Conservation (phyloP, 768 basidiomycete species). For the Strobilomyces dryophilus region DNA sequence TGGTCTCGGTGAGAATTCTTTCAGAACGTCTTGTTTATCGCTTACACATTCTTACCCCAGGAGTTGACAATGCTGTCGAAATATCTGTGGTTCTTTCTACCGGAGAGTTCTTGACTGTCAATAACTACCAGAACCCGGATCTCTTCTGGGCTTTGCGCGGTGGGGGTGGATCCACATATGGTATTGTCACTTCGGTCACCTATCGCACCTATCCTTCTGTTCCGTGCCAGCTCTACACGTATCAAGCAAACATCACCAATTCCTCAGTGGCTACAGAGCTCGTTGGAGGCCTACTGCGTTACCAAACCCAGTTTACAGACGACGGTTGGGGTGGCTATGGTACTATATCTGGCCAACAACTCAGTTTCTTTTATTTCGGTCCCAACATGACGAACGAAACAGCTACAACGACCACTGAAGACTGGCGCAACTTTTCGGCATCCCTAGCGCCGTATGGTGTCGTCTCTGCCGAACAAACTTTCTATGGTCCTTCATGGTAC, state of each 20-base stretch:
- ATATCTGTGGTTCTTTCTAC: constrained; percentile 42
- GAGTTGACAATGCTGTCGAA: constrained; percentile 47
- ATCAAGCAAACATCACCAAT: neutral
- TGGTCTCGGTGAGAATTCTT: constrained; percentile 39
- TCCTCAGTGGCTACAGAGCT: neutral
- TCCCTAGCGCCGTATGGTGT: constrained; percentile 10
- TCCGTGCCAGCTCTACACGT: neutral
- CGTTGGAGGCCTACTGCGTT: neutral
- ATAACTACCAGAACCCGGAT: constrained; percentile 39
- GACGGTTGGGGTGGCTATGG: neutral
- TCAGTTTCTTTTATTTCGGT: neutral
- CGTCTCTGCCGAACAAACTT: neutral
- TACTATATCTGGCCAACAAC: neutral
- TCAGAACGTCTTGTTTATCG: neutral
- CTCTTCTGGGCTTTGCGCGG: constrained; percentile 44
- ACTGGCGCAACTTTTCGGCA: constrained; percentile 28
- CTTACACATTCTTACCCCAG: constrained; percentile 7
- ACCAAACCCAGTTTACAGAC: no score
- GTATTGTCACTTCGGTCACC: neutral
- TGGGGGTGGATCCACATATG: neutral
- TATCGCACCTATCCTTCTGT: neutral
- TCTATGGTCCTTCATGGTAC: neutral
- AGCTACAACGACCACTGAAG: constrained; percentile 2
- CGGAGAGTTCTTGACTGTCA: constrained; percentile 38
- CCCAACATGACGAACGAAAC: neutral